phyloP scores from a whole-genome alignment of 805 yeast species.

The Candida sanyiensis region DNA sequence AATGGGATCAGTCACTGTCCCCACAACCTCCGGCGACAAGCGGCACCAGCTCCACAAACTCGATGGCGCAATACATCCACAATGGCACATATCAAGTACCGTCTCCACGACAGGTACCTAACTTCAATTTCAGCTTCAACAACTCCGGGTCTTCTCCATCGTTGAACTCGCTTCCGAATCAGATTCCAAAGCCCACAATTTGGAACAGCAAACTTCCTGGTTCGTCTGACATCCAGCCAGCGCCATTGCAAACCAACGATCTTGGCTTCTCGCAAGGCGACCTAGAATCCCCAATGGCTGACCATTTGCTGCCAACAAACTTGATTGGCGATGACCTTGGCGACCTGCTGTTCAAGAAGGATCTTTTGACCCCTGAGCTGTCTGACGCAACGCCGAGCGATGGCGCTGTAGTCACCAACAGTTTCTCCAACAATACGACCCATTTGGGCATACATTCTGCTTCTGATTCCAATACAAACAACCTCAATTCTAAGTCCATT shows the following conservation, averaged over 20 bases:
- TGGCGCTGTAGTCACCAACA: neutral
- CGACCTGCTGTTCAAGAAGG: constrained; percentile 9
- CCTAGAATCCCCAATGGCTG: constrained; percentile 29
- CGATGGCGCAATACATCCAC: constrained; percentile 4
- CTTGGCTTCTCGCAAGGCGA: constrained; percentile 16
- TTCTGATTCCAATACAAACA: too few species aligned
- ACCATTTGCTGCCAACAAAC: constrained; percentile 32
- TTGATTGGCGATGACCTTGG: constrained; percentile 25
- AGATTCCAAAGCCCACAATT: constrained; percentile 4
- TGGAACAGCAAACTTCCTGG: constrained; percentile 8
- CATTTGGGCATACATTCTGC: too few species aligned
- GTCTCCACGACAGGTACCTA: constrained; percentile 4
- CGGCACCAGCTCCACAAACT: neutral
- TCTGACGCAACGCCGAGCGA: constrained; percentile 1
- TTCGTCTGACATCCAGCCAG: neutral
- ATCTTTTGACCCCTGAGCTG: neutral
- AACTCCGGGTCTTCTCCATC: constrained; percentile 14
- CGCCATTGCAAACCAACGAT: constrained; percentile 1
- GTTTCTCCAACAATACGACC: constrained; percentile 2
- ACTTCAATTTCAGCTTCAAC: constrained; percentile 7
- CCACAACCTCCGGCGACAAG: neutral
- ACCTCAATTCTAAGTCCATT: too few species aligned
- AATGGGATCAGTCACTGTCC: constrained; percentile 8
- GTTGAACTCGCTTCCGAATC: constrained; percentile 5
- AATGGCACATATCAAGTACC: constrained; percentile 6